A percentile compares a stretch with the other conserved stretches of the same genome.
Evolutionary conservation across 2,329 filamentous ascomycete species (phyloP).

Genomic region (Akanthomyces dipterigenus): DNA sequence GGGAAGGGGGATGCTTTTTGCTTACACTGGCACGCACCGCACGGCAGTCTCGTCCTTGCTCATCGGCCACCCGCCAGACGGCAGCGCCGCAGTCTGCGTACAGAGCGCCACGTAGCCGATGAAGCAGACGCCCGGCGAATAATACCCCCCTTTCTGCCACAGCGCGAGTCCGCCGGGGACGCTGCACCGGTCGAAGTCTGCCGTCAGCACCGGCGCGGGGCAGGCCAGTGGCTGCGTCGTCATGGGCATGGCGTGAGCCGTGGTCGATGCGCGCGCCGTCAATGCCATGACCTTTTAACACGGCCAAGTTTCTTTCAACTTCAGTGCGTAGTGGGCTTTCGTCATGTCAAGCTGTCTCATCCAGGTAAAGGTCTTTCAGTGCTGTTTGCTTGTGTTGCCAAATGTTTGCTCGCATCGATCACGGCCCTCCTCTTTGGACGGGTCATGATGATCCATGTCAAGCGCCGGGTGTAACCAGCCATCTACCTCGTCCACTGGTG

Average conservation of each 20-base stretch:
- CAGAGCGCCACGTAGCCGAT: constrained; percentile 22
- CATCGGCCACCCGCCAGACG: constrained; percentile 17
- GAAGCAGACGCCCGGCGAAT: constrained; percentile 26
- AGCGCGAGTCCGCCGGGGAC: constrained; percentile 19
- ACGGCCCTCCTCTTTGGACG: too few relatives aligned
- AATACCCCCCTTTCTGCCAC: constrained; percentile 22
- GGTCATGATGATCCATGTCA: background rate
- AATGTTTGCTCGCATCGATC: background rate
- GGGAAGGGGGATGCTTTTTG: background rate
- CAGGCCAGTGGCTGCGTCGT: constrained; percentile 18
- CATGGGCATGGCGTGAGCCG: constrained; percentile 18
- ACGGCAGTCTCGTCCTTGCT: constrained; percentile 21
- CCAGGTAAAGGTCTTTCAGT: background rate
- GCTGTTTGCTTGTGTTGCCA: background rate
- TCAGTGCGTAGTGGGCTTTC: background rate
- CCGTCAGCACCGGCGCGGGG: constrained; percentile 16
- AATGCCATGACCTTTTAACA: constrained; percentile 6
- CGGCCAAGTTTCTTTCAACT: too few relatives aligned
- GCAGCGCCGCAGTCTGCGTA: constrained; percentile 16
- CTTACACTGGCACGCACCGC: constrained; percentile 22
- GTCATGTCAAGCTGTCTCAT: background rate
- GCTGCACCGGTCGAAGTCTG: constrained; percentile 18
- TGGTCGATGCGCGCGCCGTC: constrained; percentile 9
- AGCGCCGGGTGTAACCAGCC: background rate
- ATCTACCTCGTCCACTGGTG: background rate